Percentiles rank a stretch among this genome's conserved stretches.
These are phyloP conservation scores for Colletotrichum shisoi DNA, from an alignment of 2,329 filamentous ascomycete genomes.

Conservation along the genomic window DNA sequence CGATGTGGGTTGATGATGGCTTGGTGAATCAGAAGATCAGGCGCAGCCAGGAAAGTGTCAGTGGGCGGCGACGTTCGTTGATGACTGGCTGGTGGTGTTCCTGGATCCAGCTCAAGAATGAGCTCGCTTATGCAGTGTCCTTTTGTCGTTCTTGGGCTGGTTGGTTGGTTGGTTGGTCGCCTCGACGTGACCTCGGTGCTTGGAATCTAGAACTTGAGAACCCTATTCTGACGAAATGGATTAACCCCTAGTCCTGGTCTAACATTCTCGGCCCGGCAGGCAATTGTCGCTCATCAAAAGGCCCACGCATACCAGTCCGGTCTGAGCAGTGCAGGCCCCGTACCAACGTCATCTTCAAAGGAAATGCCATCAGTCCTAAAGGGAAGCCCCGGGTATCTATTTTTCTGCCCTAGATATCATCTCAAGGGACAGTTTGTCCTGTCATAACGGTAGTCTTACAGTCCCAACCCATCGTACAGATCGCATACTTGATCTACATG, in stretches of 20 bases:
- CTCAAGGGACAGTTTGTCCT: neutral
- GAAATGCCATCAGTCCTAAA: neutral
- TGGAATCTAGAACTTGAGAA: neutral
- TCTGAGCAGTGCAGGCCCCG: too few relatives aligned
- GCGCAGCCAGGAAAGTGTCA: neutral
- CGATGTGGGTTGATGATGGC: too few relatives aligned
- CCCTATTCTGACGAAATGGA: neutral
- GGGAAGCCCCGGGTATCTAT: slow-evolving; percentile 16
- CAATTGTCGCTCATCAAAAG: neutral
- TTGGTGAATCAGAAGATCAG: too few relatives aligned
- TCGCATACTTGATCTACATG: slow-evolving; percentile 15
- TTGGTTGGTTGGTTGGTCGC: slow-evolving; percentile 6
- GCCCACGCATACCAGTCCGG: neutral
- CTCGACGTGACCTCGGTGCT: neutral
- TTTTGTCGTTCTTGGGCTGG: neutral
- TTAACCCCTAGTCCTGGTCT: neutral
- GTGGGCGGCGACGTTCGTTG: neutral
- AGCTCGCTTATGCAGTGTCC: slow-evolving; percentile 15
- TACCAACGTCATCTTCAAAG: neutral
- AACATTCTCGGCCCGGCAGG: too few relatives aligned
- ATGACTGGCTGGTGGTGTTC: too few relatives aligned
- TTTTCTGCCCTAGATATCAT: neutral
- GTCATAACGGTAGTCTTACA: neutral
- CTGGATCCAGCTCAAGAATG: neutral
- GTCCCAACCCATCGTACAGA: slow-evolving; percentile 2